Evolutionary conservation across 148 eudicot genomes (phyloP).

Genomic region (Camellia japonica): DNA sequence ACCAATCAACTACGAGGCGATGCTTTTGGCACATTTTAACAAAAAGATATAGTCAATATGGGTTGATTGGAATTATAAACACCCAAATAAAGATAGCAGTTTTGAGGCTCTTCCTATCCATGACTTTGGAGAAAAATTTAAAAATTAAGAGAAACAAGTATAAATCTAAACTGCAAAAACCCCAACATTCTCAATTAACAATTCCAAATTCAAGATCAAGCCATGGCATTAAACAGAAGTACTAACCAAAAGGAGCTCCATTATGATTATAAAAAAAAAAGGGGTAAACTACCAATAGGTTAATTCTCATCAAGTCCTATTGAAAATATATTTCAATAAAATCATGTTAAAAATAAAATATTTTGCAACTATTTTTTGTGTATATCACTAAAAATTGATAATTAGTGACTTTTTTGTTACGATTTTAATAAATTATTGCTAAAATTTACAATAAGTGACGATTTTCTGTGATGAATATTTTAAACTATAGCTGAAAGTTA

Average conservation of each 20-base stretch:
- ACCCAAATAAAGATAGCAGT: not conserved
- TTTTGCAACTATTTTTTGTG: no score
- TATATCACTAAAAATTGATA: no score
- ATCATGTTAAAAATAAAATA: no score
- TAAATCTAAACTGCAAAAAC: not conserved
- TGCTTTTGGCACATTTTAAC: not conserved
- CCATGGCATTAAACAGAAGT: not conserved
- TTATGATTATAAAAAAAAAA: not conserved
- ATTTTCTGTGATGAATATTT: no score
- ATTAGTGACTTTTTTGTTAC: no score
- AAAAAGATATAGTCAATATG: not conserved
- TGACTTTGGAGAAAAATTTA: not conserved
- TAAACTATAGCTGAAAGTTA: no score
- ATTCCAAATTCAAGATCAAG: not conserved
- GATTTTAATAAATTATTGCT: no score
- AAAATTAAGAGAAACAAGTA: not conserved
- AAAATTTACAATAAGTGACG: no score
- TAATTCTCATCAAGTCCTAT: no score
- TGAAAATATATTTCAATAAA: no score
- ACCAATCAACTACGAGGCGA: not conserved
- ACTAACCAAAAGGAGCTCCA: not conserved
- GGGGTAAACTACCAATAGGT: no score
- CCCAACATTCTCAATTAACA: not conserved
- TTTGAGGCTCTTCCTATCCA: conserved; percentile 2
- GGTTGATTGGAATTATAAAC: not conserved